phyloP scores from a whole-genome alignment of 805 yeast species.

The Candida sonorensis region DNA sequence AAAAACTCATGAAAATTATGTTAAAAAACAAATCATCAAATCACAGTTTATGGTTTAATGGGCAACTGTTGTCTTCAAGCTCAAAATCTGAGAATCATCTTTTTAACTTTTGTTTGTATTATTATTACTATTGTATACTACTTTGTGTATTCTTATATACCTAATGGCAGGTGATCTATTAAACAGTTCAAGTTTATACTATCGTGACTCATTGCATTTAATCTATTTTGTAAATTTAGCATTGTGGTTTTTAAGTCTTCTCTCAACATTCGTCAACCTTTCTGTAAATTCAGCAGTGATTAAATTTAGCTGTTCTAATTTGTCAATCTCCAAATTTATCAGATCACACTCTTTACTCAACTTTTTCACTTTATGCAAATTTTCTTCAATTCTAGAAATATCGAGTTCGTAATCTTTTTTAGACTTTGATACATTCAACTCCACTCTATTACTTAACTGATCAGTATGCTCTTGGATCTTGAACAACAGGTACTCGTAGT shows the following conservation, averaged over 20 bases:
- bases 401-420: constrained; percentile 19
- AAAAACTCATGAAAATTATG: constrained; percentile 2
- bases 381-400: constrained; percentile 13
- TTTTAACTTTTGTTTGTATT: constrained; percentile 1
- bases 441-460: constrained; percentile 27
- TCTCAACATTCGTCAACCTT: constrained; percentile 19
- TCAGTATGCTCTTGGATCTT: constrained; percentile 53
- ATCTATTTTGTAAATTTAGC: constrained; percentile 8
- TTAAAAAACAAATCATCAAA: constrained; percentile 6
- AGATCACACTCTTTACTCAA: constrained; percentile 20
- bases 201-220: no score
- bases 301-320: constrained; percentile 25
- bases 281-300: constrained; percentile 25
- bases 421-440: constrained; percentile 18
- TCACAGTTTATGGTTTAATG: background rate
- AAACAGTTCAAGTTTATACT: no score
- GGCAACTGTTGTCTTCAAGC: background rate
- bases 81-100: background rate
- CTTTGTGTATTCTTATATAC: background rate
- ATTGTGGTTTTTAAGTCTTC: constrained; percentile 11
- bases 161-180: background rate
- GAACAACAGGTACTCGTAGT: constrained; percentile 58
- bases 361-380: constrained; percentile 12
- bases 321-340: constrained; percentile 25
- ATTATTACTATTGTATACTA: background rate